Base-by-base conservation (phyloP, 305 asterid species). In the Solanum chacoense region DNA sequence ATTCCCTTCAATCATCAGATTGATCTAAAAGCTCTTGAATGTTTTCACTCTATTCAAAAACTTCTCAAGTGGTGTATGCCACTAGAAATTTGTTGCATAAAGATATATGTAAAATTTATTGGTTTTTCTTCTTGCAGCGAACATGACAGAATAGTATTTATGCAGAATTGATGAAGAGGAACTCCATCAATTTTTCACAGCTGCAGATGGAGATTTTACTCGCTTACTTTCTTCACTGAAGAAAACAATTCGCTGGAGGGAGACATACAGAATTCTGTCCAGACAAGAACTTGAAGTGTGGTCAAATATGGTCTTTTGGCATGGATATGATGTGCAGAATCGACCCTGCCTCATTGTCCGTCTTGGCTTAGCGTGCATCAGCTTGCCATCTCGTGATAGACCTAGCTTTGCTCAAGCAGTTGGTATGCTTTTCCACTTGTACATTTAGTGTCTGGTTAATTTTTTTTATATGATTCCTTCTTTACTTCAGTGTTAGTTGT, bases 291-390 rank as follows among this genome's bases (percentile, higher is more conserved):
- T 97, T 85, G 98, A 95, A 88, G 91, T 90, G 91, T 97, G 99
- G 99, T 93, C 99, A 89, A 92, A 92, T 91, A 89, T 95, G 97
- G 90, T 96, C 63, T 97, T 96, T 91, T 97, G 99, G 99, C 99
- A 97, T 92, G 99, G 98, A 89, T 92, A 92, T 85, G 99, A 96
- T 91, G 88, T 90, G 89, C 93, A 90, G 90, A 85, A 91, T 80
- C 92, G 95, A 18, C 99, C 97, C 11, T 95, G 98, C 92, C 98
- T 97, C 88, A 84, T 95, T 69, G 94, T 96, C 92, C 98, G 98
- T 84, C 98, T 97, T 91, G 99, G 98, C 88, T 90, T 93, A 89
- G 98, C 97, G 76, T 97, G 98, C 92, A 89, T 76, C 92, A 91
- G 91, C 89, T 89, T 97, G 92, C 93, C 97, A 31, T 91, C 95